Evolutionary conservation across 106 monocot species (phyloP).

Genomic region (Chionographis japonica): DNA sequence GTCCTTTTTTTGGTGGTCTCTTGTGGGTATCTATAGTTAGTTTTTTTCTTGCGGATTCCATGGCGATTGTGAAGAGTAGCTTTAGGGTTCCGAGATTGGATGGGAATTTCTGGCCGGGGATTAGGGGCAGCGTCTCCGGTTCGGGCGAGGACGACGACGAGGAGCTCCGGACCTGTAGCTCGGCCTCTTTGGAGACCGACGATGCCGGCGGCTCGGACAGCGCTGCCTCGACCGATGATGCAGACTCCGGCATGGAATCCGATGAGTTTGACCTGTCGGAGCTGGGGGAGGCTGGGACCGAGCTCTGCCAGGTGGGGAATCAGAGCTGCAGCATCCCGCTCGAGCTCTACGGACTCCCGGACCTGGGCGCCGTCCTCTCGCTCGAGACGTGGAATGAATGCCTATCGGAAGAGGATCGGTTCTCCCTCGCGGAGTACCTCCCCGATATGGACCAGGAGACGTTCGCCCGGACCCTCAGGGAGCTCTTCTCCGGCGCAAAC

Average conservation of each 20-base stretch:
- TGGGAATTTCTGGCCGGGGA: conserved; percentile 22
- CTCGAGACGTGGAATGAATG: conserved; percentile 57
- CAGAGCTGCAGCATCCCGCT: conserved; percentile 55
- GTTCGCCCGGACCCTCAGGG: conserved; percentile 47
- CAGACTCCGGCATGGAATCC: conserved; percentile 67
- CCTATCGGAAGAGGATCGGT: conserved; percentile 79
- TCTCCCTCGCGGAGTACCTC: conserved; percentile 48
- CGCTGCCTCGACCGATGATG: conserved; percentile 8
- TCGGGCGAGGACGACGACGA: conserved; percentile 37
- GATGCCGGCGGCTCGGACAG: not conserved
- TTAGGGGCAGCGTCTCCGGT: not conserved
- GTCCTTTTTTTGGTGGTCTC: not conserved
- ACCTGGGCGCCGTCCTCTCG: conserved; percentile 43
- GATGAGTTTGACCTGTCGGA: conserved; percentile 65
- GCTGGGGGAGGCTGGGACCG: conserved; percentile 51
- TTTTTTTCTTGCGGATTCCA: conserved; percentile 7
- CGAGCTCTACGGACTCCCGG: conserved; percentile 56
- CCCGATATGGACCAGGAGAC: conserved; percentile 82
- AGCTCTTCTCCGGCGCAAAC: conserved; percentile 61
- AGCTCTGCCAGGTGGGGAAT: conserved; percentile 74
- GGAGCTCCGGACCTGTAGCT: not conserved
- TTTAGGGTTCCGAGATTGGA: conserved; percentile 30
- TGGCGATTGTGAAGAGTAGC: conserved; percentile 51
- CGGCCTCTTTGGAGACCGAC: too few relatives aligned
- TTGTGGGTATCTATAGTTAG: not conserved